Evolutionary conservation across 192 early-diverging fungal genomes (phyloP).

Genomic region (Backusella tuberculispora): DNA sequence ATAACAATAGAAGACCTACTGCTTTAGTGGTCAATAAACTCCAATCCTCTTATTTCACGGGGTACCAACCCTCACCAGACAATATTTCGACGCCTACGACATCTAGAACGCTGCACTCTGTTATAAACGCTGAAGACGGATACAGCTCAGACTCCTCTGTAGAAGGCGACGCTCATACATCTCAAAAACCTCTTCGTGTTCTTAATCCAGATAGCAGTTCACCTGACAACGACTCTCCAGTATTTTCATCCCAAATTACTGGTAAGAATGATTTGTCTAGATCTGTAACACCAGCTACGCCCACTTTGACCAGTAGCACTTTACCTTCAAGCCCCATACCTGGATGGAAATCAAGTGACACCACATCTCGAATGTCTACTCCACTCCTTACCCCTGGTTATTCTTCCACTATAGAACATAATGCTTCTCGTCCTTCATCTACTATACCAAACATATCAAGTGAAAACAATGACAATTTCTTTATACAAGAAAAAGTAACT

Average conservation of each 20-base stretch:
- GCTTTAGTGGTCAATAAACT: conserved; percentile 1
- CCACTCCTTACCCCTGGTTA: not conserved
- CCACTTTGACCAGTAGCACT: not conserved
- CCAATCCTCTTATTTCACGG: not conserved
- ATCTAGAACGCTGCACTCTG: not conserved
- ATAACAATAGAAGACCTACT: conserved; percentile 8
- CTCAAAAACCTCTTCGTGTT: not conserved
- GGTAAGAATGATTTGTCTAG: not conserved
- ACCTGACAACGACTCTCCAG: not conserved
- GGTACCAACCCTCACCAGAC: not conserved
- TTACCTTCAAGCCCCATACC: not conserved
- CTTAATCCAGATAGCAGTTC: conserved; percentile 5
- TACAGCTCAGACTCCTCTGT: conserved; percentile 5
- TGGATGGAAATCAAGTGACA: not conserved
- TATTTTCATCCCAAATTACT: not conserved
- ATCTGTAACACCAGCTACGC: not conserved
- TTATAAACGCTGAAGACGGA: conserved; percentile 12
- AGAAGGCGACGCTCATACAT: not conserved
- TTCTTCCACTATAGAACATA: not conserved
- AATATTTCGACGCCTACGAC: not conserved
- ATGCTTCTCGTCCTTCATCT: not conserved
- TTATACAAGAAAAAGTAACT: not conserved
- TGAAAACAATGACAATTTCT: not conserved
- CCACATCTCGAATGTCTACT: too few relatives aligned
- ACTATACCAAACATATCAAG: not conserved